Percentiles rank a stretch among this genome's conserved stretches.
Evolutionary conservation across 495 filamentous ascomycete species (phyloP).

Genomic region (Daldinia loculata): DNA sequence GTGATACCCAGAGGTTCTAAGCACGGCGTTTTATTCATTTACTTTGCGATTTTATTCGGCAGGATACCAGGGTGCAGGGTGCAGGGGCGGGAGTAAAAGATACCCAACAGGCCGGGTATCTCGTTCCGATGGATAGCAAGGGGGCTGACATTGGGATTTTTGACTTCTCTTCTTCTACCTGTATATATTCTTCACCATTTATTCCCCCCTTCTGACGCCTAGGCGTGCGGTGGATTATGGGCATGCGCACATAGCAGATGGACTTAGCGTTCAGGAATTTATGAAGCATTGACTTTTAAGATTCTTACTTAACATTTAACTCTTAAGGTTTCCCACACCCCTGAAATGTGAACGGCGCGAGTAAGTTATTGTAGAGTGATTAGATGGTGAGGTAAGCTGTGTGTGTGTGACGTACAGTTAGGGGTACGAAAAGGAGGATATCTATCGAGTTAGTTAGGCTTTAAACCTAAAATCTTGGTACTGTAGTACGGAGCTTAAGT

Average conservation of each 20-base stretch:
- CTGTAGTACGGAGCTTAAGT: too few species aligned
- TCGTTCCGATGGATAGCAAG: slow-evolving; percentile 5
- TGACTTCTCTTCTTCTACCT: slow-evolving; percentile 26
- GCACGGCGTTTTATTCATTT: not conserved
- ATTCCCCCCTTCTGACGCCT: not conserved
- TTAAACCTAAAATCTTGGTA: too few species aligned
- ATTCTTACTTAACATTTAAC: not conserved
- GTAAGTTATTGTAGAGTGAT: not conserved
- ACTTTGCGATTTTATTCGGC: not conserved
- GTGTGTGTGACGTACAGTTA: too few species aligned
- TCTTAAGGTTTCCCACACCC: not conserved
- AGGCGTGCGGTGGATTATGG: not conserved
- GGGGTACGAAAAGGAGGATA: too few species aligned
- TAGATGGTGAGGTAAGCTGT: not conserved
- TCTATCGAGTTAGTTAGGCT: too few species aligned
- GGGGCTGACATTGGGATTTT: slow-evolving; percentile 1
- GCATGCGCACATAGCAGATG: not conserved
- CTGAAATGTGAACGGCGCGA: not conserved
- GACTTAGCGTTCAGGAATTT: not conserved
- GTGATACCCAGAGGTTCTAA: not conserved
- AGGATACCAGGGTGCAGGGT: not conserved
- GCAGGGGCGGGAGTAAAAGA: not conserved
- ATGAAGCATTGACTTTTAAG: not conserved
- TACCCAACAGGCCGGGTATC: not conserved
- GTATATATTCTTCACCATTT: slow-evolving; percentile 34